Percentiles rank a stretch among this genome's conserved stretches.
These are phyloP conservation scores for Neurospora intermedia DNA, from an alignment of 495 filamentous ascomycete genomes.

Conservation along the genomic window DNA sequence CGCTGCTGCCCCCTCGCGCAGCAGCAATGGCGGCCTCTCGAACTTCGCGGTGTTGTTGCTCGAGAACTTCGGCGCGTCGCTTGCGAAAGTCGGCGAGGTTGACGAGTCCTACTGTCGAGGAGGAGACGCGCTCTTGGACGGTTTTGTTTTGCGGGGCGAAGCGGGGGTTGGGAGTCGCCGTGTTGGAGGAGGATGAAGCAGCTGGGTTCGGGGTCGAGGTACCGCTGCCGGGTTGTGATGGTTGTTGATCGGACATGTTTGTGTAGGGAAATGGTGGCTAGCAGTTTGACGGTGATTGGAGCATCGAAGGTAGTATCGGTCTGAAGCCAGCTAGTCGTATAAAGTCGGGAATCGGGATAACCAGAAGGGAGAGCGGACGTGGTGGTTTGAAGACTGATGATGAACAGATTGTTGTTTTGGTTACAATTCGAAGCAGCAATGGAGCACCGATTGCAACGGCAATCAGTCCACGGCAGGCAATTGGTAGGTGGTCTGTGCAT, in stretches of 20 bases:
- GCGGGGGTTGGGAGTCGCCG: slow-evolving; percentile 30
- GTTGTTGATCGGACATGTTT: not conserved
- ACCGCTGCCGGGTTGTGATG: not conserved
- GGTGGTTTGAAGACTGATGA: not conserved
- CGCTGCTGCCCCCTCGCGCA: slow-evolving; percentile 5
- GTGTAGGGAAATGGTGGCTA: not conserved
- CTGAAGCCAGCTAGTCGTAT: rapidly evolving
- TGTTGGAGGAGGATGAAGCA: not conserved
- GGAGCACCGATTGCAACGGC: not conserved
- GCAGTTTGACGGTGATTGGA: not conserved
- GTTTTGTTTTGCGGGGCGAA: slow-evolving; percentile 75
- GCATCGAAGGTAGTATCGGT: too few relatives aligned
- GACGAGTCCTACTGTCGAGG: slow-evolving; percentile 87
- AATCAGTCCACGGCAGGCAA: not conserved
- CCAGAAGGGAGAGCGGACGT: not conserved
- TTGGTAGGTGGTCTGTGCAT: not conserved
- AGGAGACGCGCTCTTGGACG: slow-evolving; percentile 82
- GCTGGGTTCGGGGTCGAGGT: not conserved
- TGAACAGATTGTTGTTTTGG: not conserved
- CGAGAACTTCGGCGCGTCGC: slow-evolving; percentile 84
- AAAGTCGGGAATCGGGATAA: not conserved
- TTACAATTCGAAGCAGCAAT: not conserved
- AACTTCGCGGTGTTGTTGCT: slow-evolving; percentile 79
- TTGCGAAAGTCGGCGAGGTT: slow-evolving; percentile 93
- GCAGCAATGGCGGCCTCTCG: slow-evolving; percentile 50